Percentiles rank a stretch among this genome's conserved stretches.
Evolutionary conservation across 768 basidiomycete species (phyloP).

Genomic region (Strobilomyces dryophilus): DNA sequence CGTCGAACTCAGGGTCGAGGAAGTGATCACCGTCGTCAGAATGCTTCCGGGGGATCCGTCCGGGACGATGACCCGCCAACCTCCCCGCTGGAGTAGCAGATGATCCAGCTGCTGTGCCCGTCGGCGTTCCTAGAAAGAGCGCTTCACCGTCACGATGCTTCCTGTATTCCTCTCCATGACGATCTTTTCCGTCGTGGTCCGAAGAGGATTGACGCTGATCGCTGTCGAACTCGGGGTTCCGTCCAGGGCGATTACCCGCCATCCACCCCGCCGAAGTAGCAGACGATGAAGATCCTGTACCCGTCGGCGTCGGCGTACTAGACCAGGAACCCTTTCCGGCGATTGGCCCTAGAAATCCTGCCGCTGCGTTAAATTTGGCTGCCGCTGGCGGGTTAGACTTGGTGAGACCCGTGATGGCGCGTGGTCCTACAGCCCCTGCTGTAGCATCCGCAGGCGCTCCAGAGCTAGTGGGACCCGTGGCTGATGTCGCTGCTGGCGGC

Average conservation of each 20-base stretch:
- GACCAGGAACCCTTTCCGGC: too few relatives aligned
- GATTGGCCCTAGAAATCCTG: too few relatives aligned
- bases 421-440: neutral
- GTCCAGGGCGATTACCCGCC: neutral
- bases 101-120: too few relatives aligned
- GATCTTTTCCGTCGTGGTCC: neutral
- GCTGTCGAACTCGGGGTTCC: neutral
- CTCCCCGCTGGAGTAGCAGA: too few relatives aligned
- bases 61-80: too few relatives aligned
- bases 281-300: too few relatives aligned
- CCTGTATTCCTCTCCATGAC: neutral
- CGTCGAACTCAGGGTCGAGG: neutral
- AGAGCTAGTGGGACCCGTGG: neutral
- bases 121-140: too few relatives aligned
- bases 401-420: neutral
- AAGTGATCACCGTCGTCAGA: neutral
- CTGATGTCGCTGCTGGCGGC: too few relatives aligned
- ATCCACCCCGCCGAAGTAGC: too few relatives aligned
- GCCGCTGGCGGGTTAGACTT: neutral
- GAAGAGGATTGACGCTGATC: neutral
- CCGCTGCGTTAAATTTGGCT: too few relatives aligned
- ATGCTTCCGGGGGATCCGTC: neutral
- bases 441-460: neutral
- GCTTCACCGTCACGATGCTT: slow-evolving; percentile 1
- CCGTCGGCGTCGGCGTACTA: too few relatives aligned